Percentiles rank a stretch among this genome's conserved stretches.
phyloP scores from a whole-genome alignment of 768 basidiomycete genomes.

The Hypsizygus marmoreus region DNA sequence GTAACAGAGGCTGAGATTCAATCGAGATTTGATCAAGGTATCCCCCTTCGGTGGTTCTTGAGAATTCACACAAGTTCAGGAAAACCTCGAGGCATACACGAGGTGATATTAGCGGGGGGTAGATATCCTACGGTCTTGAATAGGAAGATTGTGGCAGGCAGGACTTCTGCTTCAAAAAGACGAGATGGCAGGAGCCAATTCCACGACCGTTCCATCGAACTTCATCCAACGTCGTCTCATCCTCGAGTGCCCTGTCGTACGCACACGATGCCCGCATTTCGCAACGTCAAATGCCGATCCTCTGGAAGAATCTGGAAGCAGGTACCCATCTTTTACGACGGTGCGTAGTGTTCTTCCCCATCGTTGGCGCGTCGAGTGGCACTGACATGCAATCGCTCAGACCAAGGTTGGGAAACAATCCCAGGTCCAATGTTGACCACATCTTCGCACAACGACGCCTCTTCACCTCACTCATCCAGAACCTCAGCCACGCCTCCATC shows the following conservation, averaged over 20 bases:
- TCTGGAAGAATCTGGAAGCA: conserved; percentile 24
- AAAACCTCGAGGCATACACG: conserved; percentile 27
- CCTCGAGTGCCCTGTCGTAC: not conserved
- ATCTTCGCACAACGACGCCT: conserved; percentile 1
- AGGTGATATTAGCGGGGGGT: conserved; percentile 33
- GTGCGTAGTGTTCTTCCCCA: conserved; percentile 20
- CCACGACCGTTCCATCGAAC: conserved; percentile 5
- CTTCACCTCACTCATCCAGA: conserved; percentile 11
- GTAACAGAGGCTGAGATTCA: conserved; percentile 4
- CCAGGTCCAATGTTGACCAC: not conserved
- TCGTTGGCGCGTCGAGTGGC: too few species aligned
- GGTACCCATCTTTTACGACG: conserved; percentile 22
- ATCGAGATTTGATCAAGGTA: conserved; percentile 19
- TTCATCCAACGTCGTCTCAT: not conserved
- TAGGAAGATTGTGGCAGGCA: conserved; percentile 18
- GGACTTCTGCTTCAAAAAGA: conserved; percentile 21
- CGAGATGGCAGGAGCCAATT: conserved; percentile 12
- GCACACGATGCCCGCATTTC: conserved; percentile 29
- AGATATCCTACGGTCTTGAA: conserved; percentile 23
- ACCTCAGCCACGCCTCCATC: conserved; percentile 15
- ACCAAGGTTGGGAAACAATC: conserved; percentile 22
- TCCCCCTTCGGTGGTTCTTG: conserved; percentile 5
- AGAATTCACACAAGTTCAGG: conserved; percentile 14
- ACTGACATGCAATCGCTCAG: conserved; percentile 14
- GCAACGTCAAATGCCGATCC: conserved; percentile 24